phyloP scores from a whole-genome alignment of 1,284 basidiomycete species.

The Cryptococcus sp. region DNA sequence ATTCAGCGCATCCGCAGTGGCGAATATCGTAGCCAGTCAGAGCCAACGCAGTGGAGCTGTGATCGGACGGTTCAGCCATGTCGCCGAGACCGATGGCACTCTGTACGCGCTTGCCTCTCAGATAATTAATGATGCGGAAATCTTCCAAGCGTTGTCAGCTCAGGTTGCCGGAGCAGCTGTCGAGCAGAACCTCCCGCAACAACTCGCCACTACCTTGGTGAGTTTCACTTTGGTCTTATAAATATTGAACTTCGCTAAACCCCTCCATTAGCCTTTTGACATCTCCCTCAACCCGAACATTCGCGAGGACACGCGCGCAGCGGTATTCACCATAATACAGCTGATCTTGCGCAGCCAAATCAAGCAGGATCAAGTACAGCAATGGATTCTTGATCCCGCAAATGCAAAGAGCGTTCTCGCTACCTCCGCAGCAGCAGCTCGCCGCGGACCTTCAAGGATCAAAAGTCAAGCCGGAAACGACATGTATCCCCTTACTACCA shows the following conservation, averaged over 20 bases:
- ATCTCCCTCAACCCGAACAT: constrained; percentile 38
- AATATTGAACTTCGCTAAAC: neutral
- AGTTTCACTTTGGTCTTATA: neutral
- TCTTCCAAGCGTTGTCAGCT: neutral
- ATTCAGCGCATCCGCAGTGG: neutral
- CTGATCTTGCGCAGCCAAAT: constrained; percentile 33
- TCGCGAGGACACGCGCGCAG: neutral
- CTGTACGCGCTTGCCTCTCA: constrained; percentile 2
- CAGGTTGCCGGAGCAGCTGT: neutral
- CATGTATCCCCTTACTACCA: constrained; percentile 34
- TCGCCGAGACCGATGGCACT: too few relatives aligned
- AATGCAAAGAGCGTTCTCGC: constrained; percentile 39
- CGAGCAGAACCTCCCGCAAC: neutral
- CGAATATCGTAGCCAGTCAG: constrained; percentile 15
- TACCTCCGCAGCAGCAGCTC: constrained; percentile 22
- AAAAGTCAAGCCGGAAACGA: constrained; percentile 34
- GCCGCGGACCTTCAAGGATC: constrained; percentile 26
- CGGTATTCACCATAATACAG: constrained; percentile 29
- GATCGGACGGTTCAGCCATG: constrained; percentile 1
- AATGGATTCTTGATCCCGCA: constrained; percentile 27
- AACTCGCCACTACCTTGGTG: constrained; percentile 7
- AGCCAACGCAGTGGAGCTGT: constrained; percentile 7
- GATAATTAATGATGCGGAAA: constrained; percentile 1
- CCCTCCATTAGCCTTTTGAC: constrained; percentile 31
- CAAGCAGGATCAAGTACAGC: constrained; percentile 16